A percentile compares a stretch with the other conserved stretches of the same genome.
Evolutionary conservation across 2,329 filamentous ascomycete genomes (phyloP).

Genomic region (Aspergillus floridensis): DNA sequence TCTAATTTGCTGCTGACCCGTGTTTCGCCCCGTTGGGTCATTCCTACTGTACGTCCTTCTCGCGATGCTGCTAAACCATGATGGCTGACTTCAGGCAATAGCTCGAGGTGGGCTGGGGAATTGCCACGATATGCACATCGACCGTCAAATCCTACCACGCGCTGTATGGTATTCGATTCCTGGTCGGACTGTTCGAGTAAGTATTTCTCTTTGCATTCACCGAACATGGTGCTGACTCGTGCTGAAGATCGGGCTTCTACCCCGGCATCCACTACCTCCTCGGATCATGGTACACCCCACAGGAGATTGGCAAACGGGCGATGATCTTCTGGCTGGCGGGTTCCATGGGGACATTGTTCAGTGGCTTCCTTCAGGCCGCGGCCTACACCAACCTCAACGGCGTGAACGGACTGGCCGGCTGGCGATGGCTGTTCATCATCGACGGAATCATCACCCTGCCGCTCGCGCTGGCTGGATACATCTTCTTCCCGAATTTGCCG

Average conservation of each 20-base stretch:
- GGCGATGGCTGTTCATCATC: conserved; percentile 31
- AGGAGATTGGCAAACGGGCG: conserved; percentile 24
- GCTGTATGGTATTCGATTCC: conserved; percentile 24
- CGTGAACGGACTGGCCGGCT: conserved; percentile 22
- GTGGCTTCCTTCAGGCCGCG: conserved; percentile 23
- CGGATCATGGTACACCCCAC: conserved; percentile 27
- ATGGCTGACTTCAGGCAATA: background rate
- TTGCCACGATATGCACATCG: conserved; percentile 22
- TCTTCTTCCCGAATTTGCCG: conserved; percentile 23
- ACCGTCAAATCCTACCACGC: conserved; percentile 23
- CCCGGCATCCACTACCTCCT: conserved; percentile 27
- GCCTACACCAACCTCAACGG: conserved; percentile 26
- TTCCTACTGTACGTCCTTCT: conserved; percentile 27
- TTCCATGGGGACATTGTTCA: conserved; percentile 21
- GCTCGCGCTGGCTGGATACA: conserved; percentile 22
- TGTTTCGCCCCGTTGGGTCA: conserved; percentile 44
- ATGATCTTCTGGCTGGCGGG: conserved; percentile 26
- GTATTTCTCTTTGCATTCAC: background rate
- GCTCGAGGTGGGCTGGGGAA: conserved; percentile 35
- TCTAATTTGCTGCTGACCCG: conserved; percentile 47
- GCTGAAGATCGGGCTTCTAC: conserved; percentile 22
- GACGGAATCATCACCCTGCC: conserved; percentile 27
- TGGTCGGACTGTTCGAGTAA: conserved; percentile 31
- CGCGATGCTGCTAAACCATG: background rate
- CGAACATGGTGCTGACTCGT: background rate